A percentile compares a stretch with the other conserved stretches of the same genome.
These are phyloP conservation scores for Rugonectria rugulosa DNA, from an alignment of 2,329 filamentous ascomycete species.

Conservation along the genomic window DNA sequence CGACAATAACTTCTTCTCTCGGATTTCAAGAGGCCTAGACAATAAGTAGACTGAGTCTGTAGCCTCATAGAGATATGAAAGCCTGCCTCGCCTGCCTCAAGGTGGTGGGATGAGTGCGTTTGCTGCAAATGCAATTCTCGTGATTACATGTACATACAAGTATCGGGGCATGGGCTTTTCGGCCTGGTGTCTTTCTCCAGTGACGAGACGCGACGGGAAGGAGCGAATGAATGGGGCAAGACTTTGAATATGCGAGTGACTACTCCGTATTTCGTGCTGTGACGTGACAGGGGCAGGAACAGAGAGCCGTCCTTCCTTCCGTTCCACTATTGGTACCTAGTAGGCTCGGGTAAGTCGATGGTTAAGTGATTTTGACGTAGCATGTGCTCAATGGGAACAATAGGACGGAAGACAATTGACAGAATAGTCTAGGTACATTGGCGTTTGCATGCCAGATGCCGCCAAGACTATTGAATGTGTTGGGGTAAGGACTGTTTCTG, in stretches of 20 bases:
- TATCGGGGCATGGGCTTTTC: not conserved
- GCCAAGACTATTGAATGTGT: too few relatives aligned
- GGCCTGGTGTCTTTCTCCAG: not conserved
- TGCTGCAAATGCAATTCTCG: not conserved
- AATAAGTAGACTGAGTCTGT: not conserved
- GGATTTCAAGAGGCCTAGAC: too few relatives aligned
- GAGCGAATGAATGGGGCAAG: not conserved
- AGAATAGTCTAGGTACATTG: not conserved
- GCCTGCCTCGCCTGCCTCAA: not conserved
- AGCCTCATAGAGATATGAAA: not conserved
- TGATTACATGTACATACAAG: too few relatives aligned
- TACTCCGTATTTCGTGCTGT: not conserved
- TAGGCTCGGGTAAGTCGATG: not conserved
- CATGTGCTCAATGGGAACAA: not conserved
- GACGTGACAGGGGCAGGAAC: not conserved
- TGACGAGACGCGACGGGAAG: constrained; percentile 3
- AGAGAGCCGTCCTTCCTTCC: not conserved
- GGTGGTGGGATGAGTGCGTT: not conserved
- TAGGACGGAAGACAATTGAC: not conserved
- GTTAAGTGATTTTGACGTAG: not conserved
- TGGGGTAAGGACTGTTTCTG: not conserved
- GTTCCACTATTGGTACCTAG: not conserved
- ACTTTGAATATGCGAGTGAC: not conserved
- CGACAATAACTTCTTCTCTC: not conserved
- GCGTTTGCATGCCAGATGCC: not conserved